Base-by-base conservation (phyloP, 2,329 filamentous ascomycete species). In the Arthrocladium fulminans region DNA sequence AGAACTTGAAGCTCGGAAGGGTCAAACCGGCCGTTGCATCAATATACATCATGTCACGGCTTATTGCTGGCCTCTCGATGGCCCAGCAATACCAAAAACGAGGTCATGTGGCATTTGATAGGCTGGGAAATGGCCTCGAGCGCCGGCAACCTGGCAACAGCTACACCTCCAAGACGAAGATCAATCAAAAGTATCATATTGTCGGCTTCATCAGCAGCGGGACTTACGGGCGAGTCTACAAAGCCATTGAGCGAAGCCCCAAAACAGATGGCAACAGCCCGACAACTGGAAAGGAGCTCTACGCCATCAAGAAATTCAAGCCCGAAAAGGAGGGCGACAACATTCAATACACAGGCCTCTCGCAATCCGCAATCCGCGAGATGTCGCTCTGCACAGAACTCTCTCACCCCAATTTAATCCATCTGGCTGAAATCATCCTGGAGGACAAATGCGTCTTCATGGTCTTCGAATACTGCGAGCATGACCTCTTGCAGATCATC, bases 391-490 rank as follows among this genome's bases (percentile, higher is more conserved):
- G 92, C 68, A 92, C 87, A 30, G 92, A 98, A 64, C 76, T 98
- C 22, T 81, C 78, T 50, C 88, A 98, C 65, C 73, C 80, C 49
- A 97, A 97, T 63, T 83, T 98, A 27, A 90, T 98, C 57, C 81
- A 84, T 51, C 79, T 96, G 1, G 81, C 90, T 53, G 92, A 98
- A 68, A 97, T 95, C 60, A 95, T 98, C 60, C 75, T 98, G 2
- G 90, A 98, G 69, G 89, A 95, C 67, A 97, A 97, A 71, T 96
- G 89, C 70, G 97, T 98, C 65, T 98, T 89, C 69, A 98, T 98
- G 85, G 89, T 98, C 1, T 97, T 98, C 59, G 92, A 97, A 66
- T 98, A 95, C 65, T 92, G 92, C 57, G 92, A 98, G 67, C 92
- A 98, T 66, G 92, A 98, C 66, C 72, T 98, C 30, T 74, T 98